Evolutionary conservation across 495 filamentous ascomycete species (phyloP), one percentile per base, ranked within the genome.

Genomic region (Trichoderma virens): DNA sequence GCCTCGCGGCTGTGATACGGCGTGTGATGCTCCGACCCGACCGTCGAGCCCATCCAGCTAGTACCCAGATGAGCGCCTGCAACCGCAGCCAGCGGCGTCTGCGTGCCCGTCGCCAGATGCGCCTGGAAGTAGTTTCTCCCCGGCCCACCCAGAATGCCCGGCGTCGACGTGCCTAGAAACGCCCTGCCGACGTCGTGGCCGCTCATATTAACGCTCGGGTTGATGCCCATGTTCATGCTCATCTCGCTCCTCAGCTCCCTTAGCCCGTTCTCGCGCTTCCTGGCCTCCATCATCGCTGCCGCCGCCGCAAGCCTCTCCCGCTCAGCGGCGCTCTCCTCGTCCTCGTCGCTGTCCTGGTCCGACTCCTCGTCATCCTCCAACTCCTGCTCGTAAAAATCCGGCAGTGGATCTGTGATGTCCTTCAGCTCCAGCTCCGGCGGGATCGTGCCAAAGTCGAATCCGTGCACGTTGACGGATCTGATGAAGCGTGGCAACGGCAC

Each of bases 311-410:
- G 61, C 67, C 71, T 66, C 28, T 77, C 71, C 8, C 74, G 69
- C 8, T 77, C 76, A 5, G 77, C 73, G 25, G 76, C 69, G 13
- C 43, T 66, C 41, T 61, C 67, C 28, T 59, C 72, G 38, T 77
- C 72, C 16, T 73, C 73, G 8, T 69, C 74, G 28, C 78, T 72
- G 27, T 76, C 74, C 4, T 75, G 73, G 30, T 68, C 68, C 7
- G 67, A 51, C 47, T 61, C 59, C 62, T 74, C 75, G 45, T 75
- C 71, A 7, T 76, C 73, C 39, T 81, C 81, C 13, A 86, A 80
- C 59, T 91, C 88, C 68, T 91, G 89, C 69, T 97, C 95, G 78
- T 99, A 99, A 71, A 99, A 99, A 67, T 98, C 94, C 3, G 91
- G 85, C 59, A 97, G 84, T 0, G 94, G 94, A 73, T 98, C 93